Evolutionary conservation across 768 basidiomycete genomes (phyloP), one percentile per base, ranked within the genome.

Genomic region (Punctularia strigosozonata): DNA sequence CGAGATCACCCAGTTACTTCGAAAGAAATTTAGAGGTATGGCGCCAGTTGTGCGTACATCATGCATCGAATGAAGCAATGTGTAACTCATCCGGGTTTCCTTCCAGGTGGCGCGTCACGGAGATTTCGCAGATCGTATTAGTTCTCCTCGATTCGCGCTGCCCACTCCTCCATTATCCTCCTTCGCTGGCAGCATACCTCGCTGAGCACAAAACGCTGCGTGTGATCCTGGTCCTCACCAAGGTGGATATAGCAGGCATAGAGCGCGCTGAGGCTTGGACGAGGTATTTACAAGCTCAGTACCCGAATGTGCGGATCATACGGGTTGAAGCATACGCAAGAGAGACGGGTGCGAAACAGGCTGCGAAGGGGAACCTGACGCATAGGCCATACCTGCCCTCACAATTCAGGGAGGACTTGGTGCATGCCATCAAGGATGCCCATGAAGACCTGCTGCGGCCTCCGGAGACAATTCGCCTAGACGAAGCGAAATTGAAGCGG

Each of bases 1-100:
- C 76, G 7, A 60, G 63, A 31, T 81, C 85, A 3, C 77, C 82
- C 2, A 79, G 82, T 1, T 79, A 80, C 57, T 95, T 77, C 55
- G 91, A 95, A 58, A 71, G 85, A 30, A 95, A 97, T 55, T n/a
- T n/a, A n/a, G n/a, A n/a, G 53, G 90, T 95, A 12, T 97, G 91
- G 91, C 62, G 92, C 45, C 94, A 97, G 62, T 61, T 97, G 77
- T 87, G 57, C 48, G 82, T 68, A 14, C 36, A 17, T 21, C 12
- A 14, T 39, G 18, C 14, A 13, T 22, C 19, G 23, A 36, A 31
- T 44, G 17, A 43, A 36, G 22, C 32, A 31, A 7, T 4, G 4
- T 24, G 36, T 17, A 25, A 19, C 15, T 19, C 40, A 34, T 40
- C n/a, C n/a, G n/a, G n/a, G n/a, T n/a, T n/a, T 30, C 55, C 17